Evolutionary conservation across 805 yeast genomes (phyloP), one percentile per base, ranked within the genome.

Genomic region (Dipodascus geniculatus): DNA sequence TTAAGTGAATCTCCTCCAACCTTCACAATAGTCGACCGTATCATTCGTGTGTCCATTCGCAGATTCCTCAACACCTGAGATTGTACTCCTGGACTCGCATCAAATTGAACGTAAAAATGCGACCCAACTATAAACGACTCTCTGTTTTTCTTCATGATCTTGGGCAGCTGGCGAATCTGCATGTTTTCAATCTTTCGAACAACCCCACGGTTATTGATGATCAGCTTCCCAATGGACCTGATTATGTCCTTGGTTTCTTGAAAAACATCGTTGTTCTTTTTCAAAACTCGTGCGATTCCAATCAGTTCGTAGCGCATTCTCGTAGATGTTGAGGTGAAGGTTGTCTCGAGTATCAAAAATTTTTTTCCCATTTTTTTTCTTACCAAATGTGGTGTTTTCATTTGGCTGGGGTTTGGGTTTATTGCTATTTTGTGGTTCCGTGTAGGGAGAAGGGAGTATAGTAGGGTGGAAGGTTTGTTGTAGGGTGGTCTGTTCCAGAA

Each of bases 151-250:
- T 82, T 80, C 70, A 87, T 77, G 56, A 91, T 78, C 58, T 81
- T 84, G 19, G 98, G 96, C 53, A 93, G 75, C 23, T 82, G 81
- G 57, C 79, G 79, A 47, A 82, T 78, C 0, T 96, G 97, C 66
- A 90, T 70, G 57, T 89, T 85, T 51, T 84, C 78, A 49, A 91
- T 79, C 56, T 80, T 82, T 66, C 98, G 79, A 42, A 91, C 82
- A n/a, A 91, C 91, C 51, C 99, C 99, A 75, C 96, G 87, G 69
- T 91, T 90, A 56, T 81, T 80, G 55, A 93, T 77, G 24, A 91
- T 79, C 65, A 88, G 74, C 65, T 81, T 84, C 8, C 98, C 98
- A 24, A 90, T 75, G 1, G 95, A 87, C 3, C 77, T 71, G 22
- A 78, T 76, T 33, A 77, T 70, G 65, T 82, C 85, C 59, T 80